Evolutionary conservation across 192 early-diverging fungal species (phyloP).

Genomic region (Globomyces pollinis-pini): DNA sequence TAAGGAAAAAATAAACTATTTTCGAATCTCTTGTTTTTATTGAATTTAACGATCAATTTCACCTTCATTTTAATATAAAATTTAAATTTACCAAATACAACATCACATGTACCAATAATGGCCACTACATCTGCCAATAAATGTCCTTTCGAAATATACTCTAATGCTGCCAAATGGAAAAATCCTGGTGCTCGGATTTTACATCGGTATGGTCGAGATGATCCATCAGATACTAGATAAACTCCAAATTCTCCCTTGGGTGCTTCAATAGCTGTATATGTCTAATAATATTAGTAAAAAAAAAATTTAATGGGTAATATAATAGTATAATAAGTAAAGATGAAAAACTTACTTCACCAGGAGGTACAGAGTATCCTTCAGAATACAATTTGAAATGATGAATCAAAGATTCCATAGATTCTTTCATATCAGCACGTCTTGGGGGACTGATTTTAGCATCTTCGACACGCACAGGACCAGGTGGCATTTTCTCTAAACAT

Average conservation of each 20-base stretch:
- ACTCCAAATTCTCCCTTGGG: conserved; percentile 99
- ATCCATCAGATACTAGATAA: conserved; percentile 87
- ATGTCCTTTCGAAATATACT: conserved; percentile 86
- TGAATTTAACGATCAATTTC: conserved; percentile 33
- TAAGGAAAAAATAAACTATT: too few species aligned
- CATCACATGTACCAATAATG: conserved; percentile 96
- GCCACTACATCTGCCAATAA: conserved; percentile 92
- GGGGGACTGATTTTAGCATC: conserved; percentile 97
- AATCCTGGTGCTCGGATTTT: conserved; percentile 96
- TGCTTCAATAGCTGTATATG: conserved; percentile 94
- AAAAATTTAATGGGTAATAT: conserved; percentile 8
- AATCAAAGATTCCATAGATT: conserved; percentile 98
- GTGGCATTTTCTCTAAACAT: conserved; percentile 93
- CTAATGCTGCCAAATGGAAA: conserved; percentile 82
- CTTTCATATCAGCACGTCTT: conserved; percentile 89
- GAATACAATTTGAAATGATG: conserved; percentile 99
- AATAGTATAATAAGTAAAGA: neutral
- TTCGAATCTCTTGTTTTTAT: too few species aligned
- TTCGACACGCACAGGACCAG: conserved; percentile 89
- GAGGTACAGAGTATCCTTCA: conserved; percentile 96
- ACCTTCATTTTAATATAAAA: conserved; percentile 27
- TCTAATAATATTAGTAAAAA: conserved; percentile 37
- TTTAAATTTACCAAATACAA: conserved; percentile 74
- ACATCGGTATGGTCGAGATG: conserved; percentile 93
- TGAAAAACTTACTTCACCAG: conserved; percentile 66